Evolutionary conservation across 805 yeast genomes (phyloP).

Genomic region (Zygosaccharomyces pseudorouxii): DNA sequence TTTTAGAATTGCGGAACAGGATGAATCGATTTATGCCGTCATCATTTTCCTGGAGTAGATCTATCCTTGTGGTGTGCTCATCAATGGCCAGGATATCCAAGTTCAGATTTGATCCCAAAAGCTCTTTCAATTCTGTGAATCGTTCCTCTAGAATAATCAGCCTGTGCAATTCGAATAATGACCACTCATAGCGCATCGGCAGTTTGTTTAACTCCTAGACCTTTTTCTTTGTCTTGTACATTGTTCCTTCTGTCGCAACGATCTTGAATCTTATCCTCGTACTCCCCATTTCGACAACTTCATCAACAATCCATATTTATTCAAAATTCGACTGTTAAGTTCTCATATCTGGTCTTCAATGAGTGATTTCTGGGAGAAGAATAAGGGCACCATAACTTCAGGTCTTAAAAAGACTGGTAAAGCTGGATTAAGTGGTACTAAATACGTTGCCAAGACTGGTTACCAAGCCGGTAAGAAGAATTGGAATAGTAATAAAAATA

Average conservation of each 20-base stretch:
- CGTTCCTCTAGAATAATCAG: constrained; percentile 3
- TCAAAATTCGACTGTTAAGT: background rate
- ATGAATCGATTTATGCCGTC: constrained; percentile 8
- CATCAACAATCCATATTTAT: background rate
- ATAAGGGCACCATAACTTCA: constrained; percentile 38
- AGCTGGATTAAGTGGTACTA: constrained; percentile 38
- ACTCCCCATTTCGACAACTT: background rate
- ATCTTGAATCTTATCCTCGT: background rate
- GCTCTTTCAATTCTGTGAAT: background rate
- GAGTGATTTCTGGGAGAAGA: constrained; percentile 40
- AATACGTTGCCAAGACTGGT: constrained; percentile 40
- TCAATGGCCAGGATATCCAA: background rate
- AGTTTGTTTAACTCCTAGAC: background rate
- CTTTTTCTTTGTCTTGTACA: background rate
- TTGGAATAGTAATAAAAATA: constrained; percentile 19
- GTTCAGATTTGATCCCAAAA: constrained; percentile 3
- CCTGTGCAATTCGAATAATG: constrained; percentile 8
- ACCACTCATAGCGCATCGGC: constrained; percentile 14
- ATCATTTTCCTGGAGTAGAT: constrained; percentile 8
- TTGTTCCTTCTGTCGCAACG: background rate
- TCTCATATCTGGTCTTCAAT: constrained; percentile 12
- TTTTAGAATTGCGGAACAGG: constrained; percentile 12
- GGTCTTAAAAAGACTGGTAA: constrained; percentile 38
- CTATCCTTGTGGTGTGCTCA: constrained; percentile 7
- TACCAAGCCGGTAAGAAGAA: constrained; percentile 39